phyloP scores from a whole-genome alignment of 2,329 filamentous ascomycete genomes.

The Sclerotinia nivalis region DNA sequence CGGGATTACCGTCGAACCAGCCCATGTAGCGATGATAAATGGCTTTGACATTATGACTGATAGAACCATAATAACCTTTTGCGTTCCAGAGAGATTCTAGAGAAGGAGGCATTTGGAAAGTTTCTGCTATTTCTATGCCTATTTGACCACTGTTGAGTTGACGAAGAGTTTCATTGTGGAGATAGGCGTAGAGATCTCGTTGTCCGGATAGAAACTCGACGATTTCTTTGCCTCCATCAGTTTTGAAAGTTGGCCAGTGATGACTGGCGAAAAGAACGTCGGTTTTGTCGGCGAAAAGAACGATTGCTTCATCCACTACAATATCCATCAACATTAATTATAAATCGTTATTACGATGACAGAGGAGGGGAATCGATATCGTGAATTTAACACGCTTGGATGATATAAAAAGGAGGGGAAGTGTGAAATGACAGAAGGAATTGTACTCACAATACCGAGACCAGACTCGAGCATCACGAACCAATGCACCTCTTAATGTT shows the following conservation, averaged over 20 bases:
- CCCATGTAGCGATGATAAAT: constrained; percentile 42
- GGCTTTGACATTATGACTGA: constrained; percentile 46
- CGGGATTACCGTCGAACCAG: constrained; percentile 41
- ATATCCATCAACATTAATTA: too few species aligned
- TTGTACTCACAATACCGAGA: constrained; percentile 36
- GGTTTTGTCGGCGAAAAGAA: constrained; percentile 40
- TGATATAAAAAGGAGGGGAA: too few species aligned
- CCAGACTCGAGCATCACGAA: constrained; percentile 47
- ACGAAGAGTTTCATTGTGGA: constrained; percentile 46
- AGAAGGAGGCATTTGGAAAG: constrained; percentile 41
- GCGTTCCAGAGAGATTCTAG: constrained; percentile 28
- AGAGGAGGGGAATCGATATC: too few species aligned
- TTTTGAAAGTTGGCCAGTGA: constrained; percentile 46
- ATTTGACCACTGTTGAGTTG: constrained; percentile 44
- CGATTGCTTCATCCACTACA: constrained; percentile 42
- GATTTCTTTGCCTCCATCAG: neutral
- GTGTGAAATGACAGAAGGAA: too few species aligned
- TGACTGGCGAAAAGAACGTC: constrained; percentile 45
- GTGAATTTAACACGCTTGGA: too few species aligned
- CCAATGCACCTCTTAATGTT: constrained; percentile 46
- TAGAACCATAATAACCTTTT: constrained; percentile 43
- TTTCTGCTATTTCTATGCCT: constrained; percentile 46
- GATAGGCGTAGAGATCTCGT: constrained; percentile 45
- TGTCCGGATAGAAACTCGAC: constrained; percentile 40
- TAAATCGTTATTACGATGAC: too few species aligned